These are phyloP conservation scores for Starmera pachycereana DNA, from an alignment of 805 yeast species.

Conservation along the genomic window DNA sequence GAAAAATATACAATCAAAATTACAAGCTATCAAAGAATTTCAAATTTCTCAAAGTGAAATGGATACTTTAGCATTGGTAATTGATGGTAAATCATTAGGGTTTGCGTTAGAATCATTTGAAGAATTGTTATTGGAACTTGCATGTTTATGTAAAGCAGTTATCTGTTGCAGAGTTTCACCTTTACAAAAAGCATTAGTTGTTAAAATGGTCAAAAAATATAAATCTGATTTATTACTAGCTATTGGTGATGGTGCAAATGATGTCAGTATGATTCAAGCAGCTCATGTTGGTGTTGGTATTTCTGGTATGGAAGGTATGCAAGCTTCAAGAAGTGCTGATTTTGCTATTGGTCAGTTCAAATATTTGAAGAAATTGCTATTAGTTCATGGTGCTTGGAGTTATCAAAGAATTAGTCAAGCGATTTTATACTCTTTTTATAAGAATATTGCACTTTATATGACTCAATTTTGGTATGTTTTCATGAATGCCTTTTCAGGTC, in stretches of 20 bases:
- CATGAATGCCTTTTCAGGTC: slow-evolving; percentile 87
- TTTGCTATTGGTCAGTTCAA: slow-evolving; percentile 94
- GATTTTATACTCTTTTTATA: slow-evolving; percentile 89
- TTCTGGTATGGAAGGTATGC: slow-evolving; percentile 99
- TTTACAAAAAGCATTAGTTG: slow-evolving; percentile 91
- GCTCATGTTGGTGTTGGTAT: slow-evolving; percentile 99
- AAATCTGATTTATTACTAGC: slow-evolving; percentile 69
- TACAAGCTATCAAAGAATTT: slow-evolving; percentile 60
- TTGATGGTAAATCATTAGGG: slow-evolving; percentile 87
- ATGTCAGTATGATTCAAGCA: slow-evolving; percentile 98
- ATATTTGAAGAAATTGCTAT: slow-evolving; percentile 66
- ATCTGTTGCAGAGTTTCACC: slow-evolving; percentile 98
- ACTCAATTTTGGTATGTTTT: slow-evolving; percentile 98
- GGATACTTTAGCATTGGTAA: slow-evolving; percentile 77
- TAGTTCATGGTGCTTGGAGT: slow-evolving; percentile 98
- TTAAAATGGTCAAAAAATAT: slow-evolving; percentile 82
- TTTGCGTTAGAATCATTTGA: slow-evolving; percentile 83
- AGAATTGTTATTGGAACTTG: slow-evolving; percentile 67
- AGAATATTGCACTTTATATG: slow-evolving; percentile 91
- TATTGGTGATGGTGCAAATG: slow-evolving; percentile 98
- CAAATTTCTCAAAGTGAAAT: slow-evolving; percentile 58
- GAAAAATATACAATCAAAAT: slow-evolving; percentile 61
- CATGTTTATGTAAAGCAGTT: slow-evolving; percentile 86
- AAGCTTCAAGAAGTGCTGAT: slow-evolving; percentile 97
- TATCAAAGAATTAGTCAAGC: slow-evolving; percentile 91